Base-by-base conservation (phyloP, 306 rosid genomes). In the Citrullus colocynthis region DNA sequence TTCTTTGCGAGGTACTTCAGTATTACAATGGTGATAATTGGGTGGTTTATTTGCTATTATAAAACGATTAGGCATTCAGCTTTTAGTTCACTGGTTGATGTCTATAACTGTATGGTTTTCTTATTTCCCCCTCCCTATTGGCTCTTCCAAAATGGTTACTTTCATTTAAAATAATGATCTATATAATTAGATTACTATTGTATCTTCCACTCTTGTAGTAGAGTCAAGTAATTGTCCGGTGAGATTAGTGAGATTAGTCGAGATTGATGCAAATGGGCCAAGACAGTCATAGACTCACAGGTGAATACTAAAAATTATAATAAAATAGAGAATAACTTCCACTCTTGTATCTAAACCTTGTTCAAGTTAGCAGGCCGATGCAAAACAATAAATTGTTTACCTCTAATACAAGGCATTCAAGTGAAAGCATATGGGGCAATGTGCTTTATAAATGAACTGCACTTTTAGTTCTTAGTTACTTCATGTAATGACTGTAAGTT, bases 1-100 rank as follows among this genome's bases (percentile, higher is more conserved):
- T 90, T 87, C 90, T 95, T 77, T 88, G 99, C 62, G 90, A 88
- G 80, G 89, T 86, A 67, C 70, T 88, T 83, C 77, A 78, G 73
- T 56, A 49, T 24, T 17, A 16, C 7, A 7, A 45, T 21, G 24
- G 36, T 34, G 45, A 7, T 34, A 36, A 36, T 36, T 24, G 18
- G 34, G 20, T 13, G 24, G 70, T n/a, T 60, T 39, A 42, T 42
- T 76, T 42, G 18, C 65, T 37, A 16, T 48, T 21, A 45, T 20
- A 21, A 15, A 24, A 72, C 10, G 60, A 13, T 48, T 20, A 10
- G 36, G 56, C 75, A 70, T 67, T 30, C 52, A 67, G 2, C 75
- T 20, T 42, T 20, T 69, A 69, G 75, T 44, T 41, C 55, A 39
- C 73, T 9, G 32, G 30, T 66, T 1, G 32, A 37, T 7, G 52